phyloP scores from a whole-genome alignment of 2,329 filamentous ascomycete genomes.

The Proliferodiscus dingleyae region DNA sequence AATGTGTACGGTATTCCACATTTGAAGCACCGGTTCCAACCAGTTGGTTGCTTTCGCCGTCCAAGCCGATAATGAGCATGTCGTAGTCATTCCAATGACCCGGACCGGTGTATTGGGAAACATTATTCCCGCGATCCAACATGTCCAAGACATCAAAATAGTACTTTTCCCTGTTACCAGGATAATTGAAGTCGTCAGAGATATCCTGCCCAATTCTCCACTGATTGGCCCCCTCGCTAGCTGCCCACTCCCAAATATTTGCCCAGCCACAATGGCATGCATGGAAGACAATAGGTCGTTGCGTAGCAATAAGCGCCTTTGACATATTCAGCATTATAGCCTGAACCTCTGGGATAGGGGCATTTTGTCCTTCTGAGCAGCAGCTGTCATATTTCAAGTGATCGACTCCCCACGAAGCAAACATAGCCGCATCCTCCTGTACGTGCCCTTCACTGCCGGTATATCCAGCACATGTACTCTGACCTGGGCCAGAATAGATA shows the following conservation, averaged over 20 bases:
- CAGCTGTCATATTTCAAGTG: too few species aligned
- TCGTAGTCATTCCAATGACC: constrained; percentile 44
- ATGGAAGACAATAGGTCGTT: constrained; percentile 44
- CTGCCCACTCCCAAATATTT: constrained; percentile 40
- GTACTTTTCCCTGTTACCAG: constrained; percentile 20
- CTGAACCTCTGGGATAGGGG: constrained; percentile 29
- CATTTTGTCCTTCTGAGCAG: constrained; percentile 43
- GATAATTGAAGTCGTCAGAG: constrained; percentile 26
- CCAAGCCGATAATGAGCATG: constrained; percentile 25
- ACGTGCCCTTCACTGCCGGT: too few species aligned
- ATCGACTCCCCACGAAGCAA: too few species aligned
- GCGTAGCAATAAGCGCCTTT: constrained; percentile 40
- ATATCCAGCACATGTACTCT: too few species aligned
- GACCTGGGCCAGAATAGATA: too few species aligned
- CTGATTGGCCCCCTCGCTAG: constrained; percentile 38
- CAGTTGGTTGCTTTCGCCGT: constrained; percentile 32
- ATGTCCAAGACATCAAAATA: constrained; percentile 34
- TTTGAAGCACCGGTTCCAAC: constrained; percentile 32
- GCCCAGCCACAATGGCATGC: constrained; percentile 47
- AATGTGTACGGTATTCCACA: constrained; percentile 30
- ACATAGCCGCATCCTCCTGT: too few species aligned
- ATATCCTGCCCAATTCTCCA: constrained; percentile 45
- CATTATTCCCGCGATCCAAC: constrained; percentile 45
- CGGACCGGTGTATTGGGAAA: constrained; percentile 40
- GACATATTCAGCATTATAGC: constrained; percentile 39